These are phyloP conservation scores for Loxodes magnus DNA, from an alignment of 73 alveolate genomes.

Conservation along the genomic window DNA sequence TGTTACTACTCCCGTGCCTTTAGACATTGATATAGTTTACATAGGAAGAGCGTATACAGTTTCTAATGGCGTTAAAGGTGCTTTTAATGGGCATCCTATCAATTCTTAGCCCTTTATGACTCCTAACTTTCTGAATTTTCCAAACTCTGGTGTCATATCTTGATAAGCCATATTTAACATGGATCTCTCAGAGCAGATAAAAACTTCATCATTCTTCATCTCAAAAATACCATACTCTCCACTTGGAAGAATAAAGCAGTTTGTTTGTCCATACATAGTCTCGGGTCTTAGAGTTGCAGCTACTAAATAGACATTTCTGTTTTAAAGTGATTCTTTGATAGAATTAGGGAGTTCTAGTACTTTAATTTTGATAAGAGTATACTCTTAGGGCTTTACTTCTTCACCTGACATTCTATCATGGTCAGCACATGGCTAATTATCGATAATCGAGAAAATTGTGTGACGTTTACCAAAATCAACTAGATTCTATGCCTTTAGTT, in stretches of 20 bases:
- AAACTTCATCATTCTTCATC: slow-evolving; percentile 72
- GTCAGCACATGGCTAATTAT: slow-evolving; percentile 94
- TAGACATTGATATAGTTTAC: slow-evolving; percentile 89
- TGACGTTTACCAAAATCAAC: slow-evolving; percentile 78
- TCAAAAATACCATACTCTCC: slow-evolving; percentile 91
- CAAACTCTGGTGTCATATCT: slow-evolving; percentile 59
- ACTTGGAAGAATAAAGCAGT: slow-evolving; percentile 84
- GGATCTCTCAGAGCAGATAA: slow-evolving; percentile 72
- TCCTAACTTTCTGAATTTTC: slow-evolving; percentile 33
- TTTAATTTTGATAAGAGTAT: slow-evolving; percentile 79
- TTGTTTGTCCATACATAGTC: slow-evolving; percentile 98
- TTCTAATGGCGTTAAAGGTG: slow-evolving; percentile 77
- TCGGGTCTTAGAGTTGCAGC: slow-evolving; percentile 99
- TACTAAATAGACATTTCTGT: slow-evolving; percentile 66
- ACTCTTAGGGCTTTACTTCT: slow-evolving; percentile 95
- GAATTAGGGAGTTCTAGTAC: slow-evolving; percentile 39
- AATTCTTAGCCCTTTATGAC: slow-evolving; percentile 65
- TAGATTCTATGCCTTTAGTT: slow-evolving; percentile 17
- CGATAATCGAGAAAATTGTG: slow-evolving; percentile 70
- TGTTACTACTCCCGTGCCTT: slow-evolving; percentile 97
- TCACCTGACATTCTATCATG: slow-evolving; percentile 91
- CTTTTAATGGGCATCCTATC: slow-evolving; percentile 79
- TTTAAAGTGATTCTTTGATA: slow-evolving; percentile 44
- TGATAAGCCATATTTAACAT: slow-evolving; percentile 87
- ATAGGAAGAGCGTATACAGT: slow-evolving; percentile 89